These are phyloP conservation scores for Aspergillus floridensis DNA, from an alignment of 2,329 filamentous ascomycete genomes.

Conservation along the genomic window DNA sequence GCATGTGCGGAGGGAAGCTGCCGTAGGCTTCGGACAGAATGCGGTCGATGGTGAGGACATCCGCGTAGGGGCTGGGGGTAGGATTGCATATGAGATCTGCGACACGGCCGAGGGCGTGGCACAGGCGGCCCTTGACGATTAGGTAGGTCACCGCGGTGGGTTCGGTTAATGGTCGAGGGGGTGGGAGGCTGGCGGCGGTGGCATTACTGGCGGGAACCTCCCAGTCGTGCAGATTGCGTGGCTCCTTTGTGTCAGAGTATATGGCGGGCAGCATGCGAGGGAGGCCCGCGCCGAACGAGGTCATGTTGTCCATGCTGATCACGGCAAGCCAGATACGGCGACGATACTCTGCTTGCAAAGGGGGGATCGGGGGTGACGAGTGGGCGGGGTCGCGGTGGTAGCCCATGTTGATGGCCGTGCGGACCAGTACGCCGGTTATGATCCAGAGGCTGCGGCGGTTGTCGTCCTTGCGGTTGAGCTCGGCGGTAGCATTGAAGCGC, in stretches of 20 bases:
- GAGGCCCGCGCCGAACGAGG: constrained; percentile 7
- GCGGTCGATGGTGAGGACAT: constrained; percentile 2
- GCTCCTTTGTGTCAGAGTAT: constrained; percentile 7
- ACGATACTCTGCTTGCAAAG: constrained; percentile 6
- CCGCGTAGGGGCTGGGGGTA: background rate
- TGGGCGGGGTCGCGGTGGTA: constrained; percentile 12
- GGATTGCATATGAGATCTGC: constrained; percentile 3
- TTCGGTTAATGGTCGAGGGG: constrained; percentile 3
- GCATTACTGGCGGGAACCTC: background rate
- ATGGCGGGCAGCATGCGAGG: constrained; percentile 7
- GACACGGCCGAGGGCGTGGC: constrained; percentile 3
- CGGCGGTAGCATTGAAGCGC: constrained; percentile 10
- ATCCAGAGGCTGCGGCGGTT: constrained; percentile 12
- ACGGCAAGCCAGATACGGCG: constrained; percentile 10
- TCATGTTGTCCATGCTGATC: constrained; percentile 9
- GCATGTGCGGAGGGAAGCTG: constrained; percentile 5
- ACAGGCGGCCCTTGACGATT: constrained; percentile 9
- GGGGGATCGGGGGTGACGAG: background rate
- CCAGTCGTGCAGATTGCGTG: constrained; percentile 10
- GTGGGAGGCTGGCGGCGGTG: background rate
- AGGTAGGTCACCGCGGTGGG: constrained; percentile 2
- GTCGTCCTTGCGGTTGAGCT: constrained; percentile 11
- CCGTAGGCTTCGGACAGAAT: background rate
- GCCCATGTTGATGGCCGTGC: constrained; percentile 13
- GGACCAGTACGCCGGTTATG: constrained; percentile 11